Evolutionary conservation across 1,284 basidiomycete species (phyloP), one percentile per base, ranked within the genome.

Genomic region (Ceratobasidium sp.): DNA sequence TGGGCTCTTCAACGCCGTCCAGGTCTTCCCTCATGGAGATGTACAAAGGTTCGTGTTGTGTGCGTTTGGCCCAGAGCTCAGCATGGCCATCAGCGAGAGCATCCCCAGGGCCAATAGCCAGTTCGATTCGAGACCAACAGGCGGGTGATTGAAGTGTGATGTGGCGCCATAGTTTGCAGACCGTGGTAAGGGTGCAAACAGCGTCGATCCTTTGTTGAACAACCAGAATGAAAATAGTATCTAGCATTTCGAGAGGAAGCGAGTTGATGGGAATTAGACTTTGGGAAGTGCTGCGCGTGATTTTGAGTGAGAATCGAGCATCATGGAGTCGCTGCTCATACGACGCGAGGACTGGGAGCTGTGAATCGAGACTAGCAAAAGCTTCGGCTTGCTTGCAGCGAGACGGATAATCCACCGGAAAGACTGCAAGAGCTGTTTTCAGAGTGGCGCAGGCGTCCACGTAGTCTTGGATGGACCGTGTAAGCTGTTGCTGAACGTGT

Each of bases 191-290:
- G 14, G 11, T 34, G 27, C 29, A 56, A 31, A 29, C 29, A 2
- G 9, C 54, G 13, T 19, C 24, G 4, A 19, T 19, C 29, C 54
- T 8, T 34, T 56, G 6, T 31, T 19, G 29, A 34, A 29, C 27
- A 19, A 29, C 27, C 29, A 34, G 19, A 31, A 29, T 14, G 14
- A 56, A 34, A 29, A 56, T 31, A 13, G 27, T 34, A 19, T 11
- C 24, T 6, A 61, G 34, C n/a, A 61, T 22, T 43, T 61, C 58
- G 7, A n/a, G 9, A 22, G 58, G 58, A 14, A 61, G 58, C 9
- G n/a, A 43, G 31, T 61, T 41, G 58, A 61, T 61, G 16, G 58
- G 58, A 22, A 27, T n/a, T n/a, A 61, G 58, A 39, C 14, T 19
- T 11, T 39, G 13, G 19, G 58, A 41, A 3, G 19, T 8, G 7